These are phyloP conservation scores for Larix sibirica DNA, from an alignment of 83 land plant species.

Conservation along the genomic window DNA sequence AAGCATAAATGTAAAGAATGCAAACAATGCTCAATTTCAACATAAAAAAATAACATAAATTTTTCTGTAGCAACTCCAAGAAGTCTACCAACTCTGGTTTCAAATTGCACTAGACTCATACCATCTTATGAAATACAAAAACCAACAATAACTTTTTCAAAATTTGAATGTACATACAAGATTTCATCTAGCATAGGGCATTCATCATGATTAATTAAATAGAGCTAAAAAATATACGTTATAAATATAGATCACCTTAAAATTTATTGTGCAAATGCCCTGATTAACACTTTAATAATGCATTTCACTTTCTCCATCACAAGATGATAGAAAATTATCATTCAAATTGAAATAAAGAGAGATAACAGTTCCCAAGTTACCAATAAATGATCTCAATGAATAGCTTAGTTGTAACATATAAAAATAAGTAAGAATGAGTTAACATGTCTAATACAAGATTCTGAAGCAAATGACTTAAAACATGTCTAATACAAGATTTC, in stretches of 20 bases:
- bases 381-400: slow-evolving; percentile 62
- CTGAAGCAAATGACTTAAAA: too few relatives aligned
- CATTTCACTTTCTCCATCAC: slow-evolving; percentile 66
- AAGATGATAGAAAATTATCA: slow-evolving; percentile 64
- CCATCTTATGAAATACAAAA: slow-evolving; percentile 49
- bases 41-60: slow-evolving; percentile 57
- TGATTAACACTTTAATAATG: too few relatives aligned
- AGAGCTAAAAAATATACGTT: too few relatives aligned
- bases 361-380: slow-evolving; percentile 61
- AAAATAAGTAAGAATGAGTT: not conserved
- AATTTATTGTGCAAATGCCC: too few relatives aligned
- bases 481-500: not conserved
- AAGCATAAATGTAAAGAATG: slow-evolving; percentile 53
- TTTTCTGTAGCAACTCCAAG: slow-evolving; percentile 70
- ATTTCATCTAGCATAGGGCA: too few relatives aligned
- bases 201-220: too few relatives aligned
- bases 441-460: too few relatives aligned
- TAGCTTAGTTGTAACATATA: slow-evolving; percentile 60
- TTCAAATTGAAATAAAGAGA: slow-evolving; percentile 74
- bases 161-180: too few relatives aligned
- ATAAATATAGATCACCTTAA: too few relatives aligned
- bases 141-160: not conserved
- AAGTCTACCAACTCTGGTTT: slow-evolving; percentile 67
- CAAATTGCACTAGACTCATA: slow-evolving; percentile 63
- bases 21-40: slow-evolving; percentile 46